Evolutionary conservation across 176 grass and related monocot genomes (phyloP), one percentile per base, ranked within the genome.

Genomic region (Hordeum vulgare): DNA sequence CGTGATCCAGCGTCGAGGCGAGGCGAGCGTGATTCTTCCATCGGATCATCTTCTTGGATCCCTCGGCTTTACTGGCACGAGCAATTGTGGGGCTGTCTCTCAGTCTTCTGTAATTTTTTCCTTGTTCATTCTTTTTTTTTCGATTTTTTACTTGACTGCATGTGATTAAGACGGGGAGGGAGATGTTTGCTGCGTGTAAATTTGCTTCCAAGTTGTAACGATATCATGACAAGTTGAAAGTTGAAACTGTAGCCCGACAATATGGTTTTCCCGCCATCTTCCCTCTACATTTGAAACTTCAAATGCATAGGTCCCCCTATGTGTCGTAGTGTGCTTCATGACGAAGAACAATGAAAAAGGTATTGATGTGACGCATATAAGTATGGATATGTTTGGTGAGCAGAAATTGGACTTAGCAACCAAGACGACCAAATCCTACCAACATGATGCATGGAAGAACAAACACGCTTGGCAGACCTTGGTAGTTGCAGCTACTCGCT

Each of bases 131-230:
- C 1, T 33, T 2, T 17, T 49, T 45, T 49, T 49, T 15, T 47
- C 6, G 1, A 14, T 28, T 70, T 68, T 68, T 41, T 31, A 20
- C 78, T 79, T 78, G 61, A 54, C 86, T 0, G n/a, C 63, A 3
- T 77, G 54, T 77, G 39, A 69, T 78, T 51, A 70, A 37, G 39
- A 36, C 28, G 71, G 53, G 29, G 29, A 9, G 62, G 53, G 80
- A 54, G 31, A 39, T 73, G 33, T 73, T 72, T 79, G n/a, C 61
- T 20, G 75, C 58, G 6, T 84, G 58, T 84, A 84, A 65, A 78
- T 60, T 69, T 82, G 21, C 27, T 59, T 87, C 78, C 49, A 81
- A 68, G 49, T 42, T 79, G 66, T 72, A 56, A 88, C 34, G 54
- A 78, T 73, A 42, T 40, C 28, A 63, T 49, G 79, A 36, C 73